phyloP scores from a whole-genome alignment of 176 grass and related monocot species.

The Ampelocalamus luodianensis region DNA sequence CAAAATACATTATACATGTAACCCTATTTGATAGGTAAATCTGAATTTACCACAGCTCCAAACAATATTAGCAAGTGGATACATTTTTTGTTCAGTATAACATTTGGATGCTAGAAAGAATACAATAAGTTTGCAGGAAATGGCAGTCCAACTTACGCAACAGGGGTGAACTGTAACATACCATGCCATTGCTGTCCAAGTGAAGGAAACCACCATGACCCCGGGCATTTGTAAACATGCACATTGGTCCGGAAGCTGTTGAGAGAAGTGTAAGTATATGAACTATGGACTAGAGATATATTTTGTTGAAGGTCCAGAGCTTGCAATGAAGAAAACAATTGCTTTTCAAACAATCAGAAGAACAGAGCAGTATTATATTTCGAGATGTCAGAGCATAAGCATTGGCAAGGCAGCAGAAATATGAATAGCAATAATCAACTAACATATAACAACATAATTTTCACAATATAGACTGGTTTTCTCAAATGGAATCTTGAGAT shows the following conservation, averaged over 20 bases:
- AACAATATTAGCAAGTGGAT: not conserved
- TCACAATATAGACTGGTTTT: not conserved
- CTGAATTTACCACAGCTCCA: not conserved
- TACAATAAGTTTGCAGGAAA: not conserved
- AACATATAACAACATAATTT: not conserved
- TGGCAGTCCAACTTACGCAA: not conserved
- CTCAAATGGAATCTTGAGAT: not conserved
- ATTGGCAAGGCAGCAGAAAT: not conserved
- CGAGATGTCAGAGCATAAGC: not conserved
- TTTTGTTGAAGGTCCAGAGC: not conserved
- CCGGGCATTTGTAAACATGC: slow-evolving; percentile 79
- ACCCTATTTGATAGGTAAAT: not conserved
- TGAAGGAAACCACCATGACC: slow-evolving; percentile 97
- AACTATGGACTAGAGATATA: not conserved
- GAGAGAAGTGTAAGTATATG: slow-evolving; percentile 29
- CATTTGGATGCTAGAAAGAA: not conserved
- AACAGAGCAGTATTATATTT: not conserved
- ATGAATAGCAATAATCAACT: not conserved
- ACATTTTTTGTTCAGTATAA: not conserved
- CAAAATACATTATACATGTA: not conserved
- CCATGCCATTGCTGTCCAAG: slow-evolving; percentile 67
- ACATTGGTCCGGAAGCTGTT: slow-evolving; percentile 77
- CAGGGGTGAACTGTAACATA: slow-evolving; percentile 38
- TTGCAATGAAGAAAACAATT: not conserved
- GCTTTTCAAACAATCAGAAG: not conserved